Evolutionary conservation across 768 basidiomycete species (phyloP), one percentile per base, ranked within the genome.

Genomic region (Pleurotus salmoneostramineus): DNA sequence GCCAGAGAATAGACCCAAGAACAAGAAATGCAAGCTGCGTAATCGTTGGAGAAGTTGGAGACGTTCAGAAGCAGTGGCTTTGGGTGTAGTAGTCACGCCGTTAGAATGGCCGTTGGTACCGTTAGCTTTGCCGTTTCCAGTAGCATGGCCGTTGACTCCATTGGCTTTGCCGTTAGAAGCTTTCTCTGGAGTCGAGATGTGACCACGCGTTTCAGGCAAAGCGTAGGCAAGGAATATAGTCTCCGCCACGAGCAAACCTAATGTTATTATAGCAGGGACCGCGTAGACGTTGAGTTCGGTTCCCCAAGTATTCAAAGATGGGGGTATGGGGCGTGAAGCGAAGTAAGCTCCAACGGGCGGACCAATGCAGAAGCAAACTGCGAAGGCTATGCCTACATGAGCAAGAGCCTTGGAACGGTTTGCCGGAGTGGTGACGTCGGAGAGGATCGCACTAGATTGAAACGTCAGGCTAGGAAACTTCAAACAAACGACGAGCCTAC

Each of bases 311-410:
- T 71, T 76, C 63, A 87, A 68, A 10, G 84, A 79, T 11, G 79
- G 66, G 2, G 91, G 87, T 5, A 91, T 71, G 1, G 93, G 91
- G 33, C 81, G 82, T n/a, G 93, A 89, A 1, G 95, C 93, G 72
- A 98, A 95, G 75, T 95, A 96, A 2, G 96, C 96, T 51, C 96
- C 96, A 58, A 99, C 87, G 12, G 93, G 92, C 34, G 96, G 96
- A 4, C 93, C 93, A 50, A 93, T 85, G 69, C 85, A 37, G 73
- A 98, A 98, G 69, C 94, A 96, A 50, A 98, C 87, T 12, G 94
- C 91, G 66, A 99, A 99, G 0, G 97, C 96, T 47, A 98, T 92
- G 11, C 97, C 96, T 46, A 99, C 89, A 59, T 96, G 83, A 0
- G 97, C 91, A 14, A 99, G 84, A 3, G 91, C 87, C 68, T 83